Conservation (phyloP, 768 basidiomycete genomes). For the Kwoniella botswanensis region DNA sequence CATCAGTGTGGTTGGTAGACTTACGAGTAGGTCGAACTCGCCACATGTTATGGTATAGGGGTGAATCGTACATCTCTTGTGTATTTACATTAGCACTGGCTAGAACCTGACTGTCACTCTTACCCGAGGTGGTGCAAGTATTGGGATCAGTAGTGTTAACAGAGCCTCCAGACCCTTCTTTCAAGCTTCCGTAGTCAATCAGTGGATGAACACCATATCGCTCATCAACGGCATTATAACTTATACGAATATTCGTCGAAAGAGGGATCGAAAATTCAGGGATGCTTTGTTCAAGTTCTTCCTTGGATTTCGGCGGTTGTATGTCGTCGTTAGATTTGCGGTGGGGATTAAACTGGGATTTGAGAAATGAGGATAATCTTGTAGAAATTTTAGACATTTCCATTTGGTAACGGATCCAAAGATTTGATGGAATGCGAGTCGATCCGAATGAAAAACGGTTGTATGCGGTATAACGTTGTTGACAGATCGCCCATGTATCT, state of each 20-base stretch:
- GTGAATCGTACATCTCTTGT: not conserved
- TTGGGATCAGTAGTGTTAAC: not conserved
- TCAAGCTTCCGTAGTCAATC: not conserved
- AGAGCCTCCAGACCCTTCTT: not conserved
- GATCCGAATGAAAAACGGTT: no score
- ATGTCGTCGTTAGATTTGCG: not conserved
- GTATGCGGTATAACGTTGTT: no score
- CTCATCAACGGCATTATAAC: not conserved
- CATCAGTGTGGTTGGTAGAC: not conserved
- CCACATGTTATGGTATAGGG: not conserved
- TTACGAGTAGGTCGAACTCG: not conserved
- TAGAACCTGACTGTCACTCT: not conserved
- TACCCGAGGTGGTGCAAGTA: not conserved
- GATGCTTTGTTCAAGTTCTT: no score
- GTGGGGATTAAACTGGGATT: not conserved
- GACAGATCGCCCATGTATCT: no score
- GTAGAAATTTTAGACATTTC: no score
- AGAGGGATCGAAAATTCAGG: not conserved
- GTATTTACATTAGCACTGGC: slow-evolving; percentile 1
- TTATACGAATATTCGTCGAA: not conserved
- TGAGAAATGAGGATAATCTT: not conserved
- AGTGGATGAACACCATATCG: slow-evolving; percentile 1
- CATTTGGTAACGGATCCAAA: no score
- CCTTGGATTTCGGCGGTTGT: no score
- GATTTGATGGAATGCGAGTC: no score